These are phyloP conservation scores for Ottelia alismoides DNA, from an alignment of 106 monocot species.

Conservation along the genomic window DNA sequence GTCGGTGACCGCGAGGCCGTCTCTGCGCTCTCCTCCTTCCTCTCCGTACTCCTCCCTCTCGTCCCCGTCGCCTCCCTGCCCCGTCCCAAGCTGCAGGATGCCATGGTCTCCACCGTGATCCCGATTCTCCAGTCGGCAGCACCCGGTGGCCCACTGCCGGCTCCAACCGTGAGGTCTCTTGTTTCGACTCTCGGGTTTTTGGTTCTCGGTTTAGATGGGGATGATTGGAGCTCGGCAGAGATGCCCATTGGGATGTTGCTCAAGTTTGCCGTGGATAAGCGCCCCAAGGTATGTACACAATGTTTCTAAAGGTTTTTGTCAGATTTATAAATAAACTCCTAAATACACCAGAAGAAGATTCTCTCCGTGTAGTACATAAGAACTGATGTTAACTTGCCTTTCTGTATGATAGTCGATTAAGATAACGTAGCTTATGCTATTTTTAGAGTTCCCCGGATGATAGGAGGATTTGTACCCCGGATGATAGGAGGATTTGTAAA, in stretches of 20 bases:
- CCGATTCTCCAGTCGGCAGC: constrained; percentile 12
- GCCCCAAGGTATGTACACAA: constrained; percentile 92
- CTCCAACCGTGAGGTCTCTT: constrained; percentile 55
- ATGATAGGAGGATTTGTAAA: too few relatives aligned
- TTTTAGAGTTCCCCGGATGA: too few relatives aligned
- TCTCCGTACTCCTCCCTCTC: constrained; percentile 39
- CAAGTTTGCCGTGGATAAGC: constrained; percentile 39
- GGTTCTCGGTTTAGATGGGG: constrained; percentile 38
- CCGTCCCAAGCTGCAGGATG: constrained; percentile 36
- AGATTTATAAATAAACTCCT: too few relatives aligned
- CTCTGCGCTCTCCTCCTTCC: constrained; percentile 37
- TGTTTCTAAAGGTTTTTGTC: too few relatives aligned
- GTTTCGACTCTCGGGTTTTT: constrained; percentile 58
- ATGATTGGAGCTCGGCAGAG: constrained; percentile 55
- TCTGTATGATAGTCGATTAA: too few relatives aligned
- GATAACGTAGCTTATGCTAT: too few relatives aligned
- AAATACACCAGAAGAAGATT: too few relatives aligned
- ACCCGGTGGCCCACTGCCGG: constrained; percentile 2
- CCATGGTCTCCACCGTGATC: constrained; percentile 12
- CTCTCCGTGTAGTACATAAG: too few relatives aligned
- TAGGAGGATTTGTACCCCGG: too few relatives aligned
- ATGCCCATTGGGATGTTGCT: constrained; percentile 44
- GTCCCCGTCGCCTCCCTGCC: constrained; percentile 17
- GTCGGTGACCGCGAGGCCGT: constrained; percentile 16
- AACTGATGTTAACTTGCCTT: too few relatives aligned